A percentile compares a stretch with the other conserved stretches of the same genome.
These are phyloP conservation scores for Stevia rebaudiana DNA, from an alignment of 140 eudicot genomes.

Conservation along the genomic window DNA sequence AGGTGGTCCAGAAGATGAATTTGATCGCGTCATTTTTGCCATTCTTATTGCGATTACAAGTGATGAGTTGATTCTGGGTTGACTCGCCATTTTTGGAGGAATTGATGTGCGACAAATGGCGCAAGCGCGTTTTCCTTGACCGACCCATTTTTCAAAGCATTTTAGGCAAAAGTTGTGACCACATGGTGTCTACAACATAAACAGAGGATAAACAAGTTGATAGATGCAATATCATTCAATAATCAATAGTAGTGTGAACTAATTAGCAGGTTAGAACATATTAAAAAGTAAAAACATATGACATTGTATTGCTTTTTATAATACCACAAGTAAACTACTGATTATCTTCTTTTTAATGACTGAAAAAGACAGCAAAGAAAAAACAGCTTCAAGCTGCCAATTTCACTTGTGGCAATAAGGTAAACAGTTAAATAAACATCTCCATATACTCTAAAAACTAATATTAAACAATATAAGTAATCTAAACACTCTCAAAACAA, in stretches of 20 bases:
- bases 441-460: neutral
- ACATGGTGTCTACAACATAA: conserved; percentile 45
- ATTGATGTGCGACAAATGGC: conserved; percentile 46
- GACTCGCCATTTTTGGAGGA: conserved; percentile 45
- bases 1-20: conserved; percentile 26
- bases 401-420: neutral
- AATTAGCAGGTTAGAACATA: neutral
- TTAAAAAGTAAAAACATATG: neutral
- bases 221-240: neutral
- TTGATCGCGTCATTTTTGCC: conserved; percentile 32
- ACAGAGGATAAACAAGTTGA: neutral
- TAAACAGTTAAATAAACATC: neutral
- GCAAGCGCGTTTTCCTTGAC: conserved; percentile 55
- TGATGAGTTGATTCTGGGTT: conserved; percentile 50
- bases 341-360: neutral
- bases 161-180: conserved; percentile 56
- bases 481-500: neutral
- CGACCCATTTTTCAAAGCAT: conserved; percentile 55
- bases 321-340: neutral
- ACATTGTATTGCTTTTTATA: neutral
- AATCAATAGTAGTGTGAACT: neutral
- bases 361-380: neutral
- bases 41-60: conserved; percentile 51
- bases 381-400: neutral
- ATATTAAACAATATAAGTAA: neutral